Base-by-base conservation (phyloP, 768 basidiomycete genomes). In the Mycena latifolia region DNA sequence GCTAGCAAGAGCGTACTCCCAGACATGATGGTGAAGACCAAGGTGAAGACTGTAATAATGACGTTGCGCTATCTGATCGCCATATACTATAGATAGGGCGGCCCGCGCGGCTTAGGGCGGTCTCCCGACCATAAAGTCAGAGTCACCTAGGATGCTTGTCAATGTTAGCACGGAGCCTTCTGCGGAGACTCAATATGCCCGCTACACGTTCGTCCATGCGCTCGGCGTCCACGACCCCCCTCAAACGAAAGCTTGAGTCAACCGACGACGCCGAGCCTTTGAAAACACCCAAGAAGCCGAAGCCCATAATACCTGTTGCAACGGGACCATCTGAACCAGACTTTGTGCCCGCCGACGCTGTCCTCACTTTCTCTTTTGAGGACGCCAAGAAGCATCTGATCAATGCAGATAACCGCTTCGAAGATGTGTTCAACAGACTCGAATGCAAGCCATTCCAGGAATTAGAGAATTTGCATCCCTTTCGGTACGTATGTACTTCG, bases 381-480 rank as follows among this genome's bases (percentile, higher is more conserved):
- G 86, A 88, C 10, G 95, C 93, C 1, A 93, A 89, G 73, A 58
- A 79, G 17, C 93, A 96, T 73, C 85, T 96, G 33, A 86, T 89
- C 60, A 59, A 69, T 3, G 85, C 82, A 9, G 95, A 96, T 71
- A 73, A 80, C 14, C 88, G 95, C 5, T 98, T 96, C 77, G 79
- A 81, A 55, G 84, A 86, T 41, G 65, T 96, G 12, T 95, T 96
- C 76, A 69, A 76, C 27, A 81, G 84, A 54, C 77, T 93, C 72
- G 79, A 79, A 45, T 96, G 94, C 77, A 90, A 86, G 68, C 94
- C 95, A 1, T 98, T 88, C 75, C 87, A 93, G 72, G 81, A 86
- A 12, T 82, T 92, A 20, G 90, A 94, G 72, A 80, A 81, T 41
- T 84, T 95, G n/a, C 92, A 95, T 74, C 94, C 94, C 2, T 96